A percentile compares a stretch with the other conserved stretches of the same genome.
Evolutionary conservation across 2,329 filamentous ascomycete genomes (phyloP).

Genomic region (Calonectria crousiana): DNA sequence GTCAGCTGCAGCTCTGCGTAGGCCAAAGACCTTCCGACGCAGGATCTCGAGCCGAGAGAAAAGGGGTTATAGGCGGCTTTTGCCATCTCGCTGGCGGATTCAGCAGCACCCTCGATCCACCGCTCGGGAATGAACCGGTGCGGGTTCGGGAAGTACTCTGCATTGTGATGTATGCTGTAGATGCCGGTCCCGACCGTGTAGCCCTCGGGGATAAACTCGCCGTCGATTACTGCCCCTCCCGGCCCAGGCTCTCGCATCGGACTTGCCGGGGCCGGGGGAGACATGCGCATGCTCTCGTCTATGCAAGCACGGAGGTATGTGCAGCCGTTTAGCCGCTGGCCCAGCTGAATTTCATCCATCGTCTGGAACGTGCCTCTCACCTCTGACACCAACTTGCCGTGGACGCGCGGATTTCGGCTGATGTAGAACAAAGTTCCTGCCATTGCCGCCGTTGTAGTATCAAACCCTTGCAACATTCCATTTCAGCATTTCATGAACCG

Average conservation of each 20-base stretch:
- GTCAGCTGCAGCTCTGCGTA: not conserved
- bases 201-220: not conserved
- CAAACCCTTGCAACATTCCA: not conserved
- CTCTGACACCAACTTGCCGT: not conserved
- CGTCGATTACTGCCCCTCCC: not conserved
- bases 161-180: not conserved
- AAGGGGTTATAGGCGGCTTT: not conserved
- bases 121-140: not conserved
- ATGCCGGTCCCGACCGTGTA: not conserved
- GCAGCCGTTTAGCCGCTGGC: not conserved
- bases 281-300: not conserved
- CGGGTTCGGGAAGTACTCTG: not conserved
- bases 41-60: not conserved
- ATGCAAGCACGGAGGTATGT: not conserved
- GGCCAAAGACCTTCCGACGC: not conserved
- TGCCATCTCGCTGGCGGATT: not conserved
- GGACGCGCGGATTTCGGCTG: not conserved
- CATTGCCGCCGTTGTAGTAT: not conserved
- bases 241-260: not conserved
- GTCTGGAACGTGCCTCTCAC: not conserved
- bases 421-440: not conserved
- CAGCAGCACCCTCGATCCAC: not conserved
- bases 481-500: not conserved
- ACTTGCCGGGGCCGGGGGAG: not conserved
- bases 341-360: not conserved